Evolutionary conservation across 2,329 filamentous ascomycete species (phyloP), one percentile per base, ranked within the genome.

Genomic region (Fusarium caatingaense): DNA sequence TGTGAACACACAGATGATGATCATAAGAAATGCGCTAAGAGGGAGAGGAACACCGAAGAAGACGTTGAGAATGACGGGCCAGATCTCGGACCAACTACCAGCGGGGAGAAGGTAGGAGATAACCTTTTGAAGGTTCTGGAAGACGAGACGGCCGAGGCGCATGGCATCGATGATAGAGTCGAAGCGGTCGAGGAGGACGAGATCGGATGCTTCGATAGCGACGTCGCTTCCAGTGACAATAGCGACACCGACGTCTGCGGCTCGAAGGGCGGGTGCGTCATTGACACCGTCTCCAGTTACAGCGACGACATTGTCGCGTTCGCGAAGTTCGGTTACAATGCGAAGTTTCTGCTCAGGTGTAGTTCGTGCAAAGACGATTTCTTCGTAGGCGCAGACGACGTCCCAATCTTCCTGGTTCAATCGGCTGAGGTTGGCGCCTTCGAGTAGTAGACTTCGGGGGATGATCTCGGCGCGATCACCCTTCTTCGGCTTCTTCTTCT

Each of bases 201-300:
- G 87, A 64, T 92, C 89, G 0, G 89, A 89, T 0, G 87, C 87
- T 41, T 83, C 82, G 66, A 90, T 91, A 21, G 89, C 89, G 5
- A 91, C 88, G 60, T 91, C 89, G 7, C 85, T 88, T 6, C 89
- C 89, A 0, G 85, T 81, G 10, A 88, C 88, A 80, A 91, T 88
- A 6, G 88, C 88, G 57, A 93, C 91, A n/a, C 89, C 89, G 0
- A 91, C 88, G 67, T 91, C 89, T 2, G 89, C 89, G 32, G 88
- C 88, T 53, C 89, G 89, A 34, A 91, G 80, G 3, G 89, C 89
- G 1, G 89, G 89, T 0, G 88, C 89, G 64, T 91, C 89, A 60
- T 91, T 91, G 11, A 89, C 91, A 12, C 89, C 89, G 66, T 93
- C 91, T 30, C 91, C 91, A n/a, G 91, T 93, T 82, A 93, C 91